Base-by-base conservation (phyloP, 2,329 filamentous ascomycete species). In the Samsoniella hepiali region DNA sequence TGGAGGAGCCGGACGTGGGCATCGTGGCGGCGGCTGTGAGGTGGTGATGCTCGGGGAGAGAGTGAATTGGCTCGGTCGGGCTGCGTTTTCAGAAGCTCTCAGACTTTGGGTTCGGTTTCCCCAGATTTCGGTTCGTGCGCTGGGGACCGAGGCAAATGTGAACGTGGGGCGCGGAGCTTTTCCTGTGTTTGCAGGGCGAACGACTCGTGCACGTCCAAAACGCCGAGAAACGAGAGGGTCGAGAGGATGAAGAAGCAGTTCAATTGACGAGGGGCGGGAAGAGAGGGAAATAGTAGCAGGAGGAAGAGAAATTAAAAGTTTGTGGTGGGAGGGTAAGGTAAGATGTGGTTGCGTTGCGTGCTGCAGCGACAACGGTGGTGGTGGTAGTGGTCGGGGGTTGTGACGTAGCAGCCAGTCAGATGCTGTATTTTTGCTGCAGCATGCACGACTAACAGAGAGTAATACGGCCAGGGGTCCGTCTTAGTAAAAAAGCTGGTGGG, bases 1-100 rank as follows among this genome's bases (percentile, higher is more conserved):
- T 47, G 64, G 64, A 49, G 50, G 66, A 58, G 27, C 58, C 54
- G 22, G 65, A 63, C 50, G 69, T 66, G 27, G 68, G 63, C 69
- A 70, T 70, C 49, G 62, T 65, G 55, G 27, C 38, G 40, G 40
- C 7, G 13, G 56, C 22, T 49, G 56, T 32, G 34, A 42, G 7
- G 22, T 36, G 45, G 6, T 27, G 40, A 9, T 40, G 34, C 3
- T 40, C 38, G 38, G 15, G 44, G 3, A 13, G 36, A 44, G 38
- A 27, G 13, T 17, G 34, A 32, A 22, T 22, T 22, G 22, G 22
- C 22, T 22, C 22, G 1, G 22, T 22, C 22, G 22, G 22, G n/a
- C n/a, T n/a, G n/a, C n/a, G 22, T 49, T 13, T 32, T 51, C 11
- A 51, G 29, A 51, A 51, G 49, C 49, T 51, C 47, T n/a, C n/a